These are phyloP conservation scores for Xylariomycetidae sp. DNA, from an alignment of 2,329 filamentous ascomycete genomes.

Conservation along the genomic window DNA sequence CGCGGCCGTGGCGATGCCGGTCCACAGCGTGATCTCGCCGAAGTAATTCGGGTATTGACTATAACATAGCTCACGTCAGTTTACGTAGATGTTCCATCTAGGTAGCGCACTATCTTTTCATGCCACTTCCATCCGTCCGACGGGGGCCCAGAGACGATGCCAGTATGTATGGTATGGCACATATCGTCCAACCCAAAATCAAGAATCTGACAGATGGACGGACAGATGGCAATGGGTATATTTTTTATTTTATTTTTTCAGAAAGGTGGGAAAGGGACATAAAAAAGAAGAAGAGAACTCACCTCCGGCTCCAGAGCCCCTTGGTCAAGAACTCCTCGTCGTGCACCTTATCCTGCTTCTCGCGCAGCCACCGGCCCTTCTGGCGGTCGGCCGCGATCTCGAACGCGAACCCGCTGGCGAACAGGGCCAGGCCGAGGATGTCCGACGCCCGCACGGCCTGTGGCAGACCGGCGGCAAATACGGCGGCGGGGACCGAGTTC, in stretches of 20 bases:
- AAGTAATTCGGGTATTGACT: slow-evolving; percentile 65
- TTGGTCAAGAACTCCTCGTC: slow-evolving; percentile 61
- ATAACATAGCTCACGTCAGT: too few relatives aligned
- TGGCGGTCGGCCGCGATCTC: slow-evolving; percentile 61
- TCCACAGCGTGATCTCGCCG: slow-evolving; percentile 67
- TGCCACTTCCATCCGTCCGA: too few relatives aligned
- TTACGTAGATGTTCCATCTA: too few relatives aligned
- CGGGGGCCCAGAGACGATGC: too few relatives aligned
- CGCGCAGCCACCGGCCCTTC: slow-evolving; percentile 57
- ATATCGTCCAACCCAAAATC: too few relatives aligned
- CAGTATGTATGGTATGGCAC: too few relatives aligned
- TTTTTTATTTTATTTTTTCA: too few relatives aligned
- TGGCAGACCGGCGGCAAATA: slow-evolving; percentile 39
- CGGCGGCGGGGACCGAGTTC: slow-evolving; percentile 54
- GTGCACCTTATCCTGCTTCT: slow-evolving; percentile 61
- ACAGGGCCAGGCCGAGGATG: slow-evolving; percentile 53
- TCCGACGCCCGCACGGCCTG: slow-evolving; percentile 47
- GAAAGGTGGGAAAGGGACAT: too few relatives aligned
- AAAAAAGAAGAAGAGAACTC: slow-evolving; percentile 9
- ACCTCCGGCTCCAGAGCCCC: slow-evolving; percentile 57
- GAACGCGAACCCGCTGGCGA: slow-evolving; percentile 53
- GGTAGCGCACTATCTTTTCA: too few relatives aligned
- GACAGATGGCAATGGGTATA: too few relatives aligned
- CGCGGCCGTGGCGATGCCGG: slow-evolving; percentile 56
- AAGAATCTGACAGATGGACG: too few relatives aligned